Conservation (phyloP, 805 yeast genomes). For the Deakozyma indianensis region DNA sequence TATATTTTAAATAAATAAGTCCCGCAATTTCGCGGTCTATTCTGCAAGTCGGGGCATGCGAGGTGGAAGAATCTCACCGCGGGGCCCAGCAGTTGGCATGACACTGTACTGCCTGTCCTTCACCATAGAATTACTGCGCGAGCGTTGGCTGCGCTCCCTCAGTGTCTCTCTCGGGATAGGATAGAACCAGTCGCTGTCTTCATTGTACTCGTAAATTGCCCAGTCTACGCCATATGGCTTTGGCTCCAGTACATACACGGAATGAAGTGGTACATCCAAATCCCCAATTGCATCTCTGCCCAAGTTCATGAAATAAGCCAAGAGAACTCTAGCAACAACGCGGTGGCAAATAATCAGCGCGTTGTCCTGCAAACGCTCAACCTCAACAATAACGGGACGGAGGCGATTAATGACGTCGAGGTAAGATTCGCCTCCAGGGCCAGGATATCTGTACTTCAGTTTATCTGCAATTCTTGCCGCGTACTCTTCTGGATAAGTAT, state of each 20-base stretch:
- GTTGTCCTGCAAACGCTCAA: conserved; percentile 84
- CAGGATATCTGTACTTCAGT: conserved; percentile 82
- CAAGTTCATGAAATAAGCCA: conserved; percentile 81
- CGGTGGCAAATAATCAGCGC: conserved; percentile 74
- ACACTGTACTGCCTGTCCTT: not conserved
- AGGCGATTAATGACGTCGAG: conserved; percentile 84
- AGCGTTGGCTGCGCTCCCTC: conserved; percentile 5
- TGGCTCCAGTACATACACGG: conserved; percentile 78
- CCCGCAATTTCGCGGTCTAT: not conserved
- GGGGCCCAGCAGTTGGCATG: conserved; percentile 1
- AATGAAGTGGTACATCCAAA: conserved; percentile 84
- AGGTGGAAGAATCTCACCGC: not conserved
- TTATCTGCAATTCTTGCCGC: conserved; percentile 63
- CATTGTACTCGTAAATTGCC: conserved; percentile 79
- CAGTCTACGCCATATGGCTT: conserved; percentile 95
- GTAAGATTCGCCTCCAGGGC: conserved; percentile 94
- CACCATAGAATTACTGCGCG: not conserved
- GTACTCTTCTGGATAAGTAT: conserved; percentile 61
- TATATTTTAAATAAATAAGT: not conserved
- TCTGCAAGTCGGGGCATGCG: not conserved
- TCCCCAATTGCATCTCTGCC: conserved; percentile 68
- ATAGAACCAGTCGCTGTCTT: conserved; percentile 58
- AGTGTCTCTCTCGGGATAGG: conserved; percentile 32
- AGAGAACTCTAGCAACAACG: conserved; percentile 73
- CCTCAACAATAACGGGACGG: conserved; percentile 80